These are phyloP conservation scores for Malania oleifera DNA, from an alignment of 164 flowering plant species.

Conservation along the genomic window DNA sequence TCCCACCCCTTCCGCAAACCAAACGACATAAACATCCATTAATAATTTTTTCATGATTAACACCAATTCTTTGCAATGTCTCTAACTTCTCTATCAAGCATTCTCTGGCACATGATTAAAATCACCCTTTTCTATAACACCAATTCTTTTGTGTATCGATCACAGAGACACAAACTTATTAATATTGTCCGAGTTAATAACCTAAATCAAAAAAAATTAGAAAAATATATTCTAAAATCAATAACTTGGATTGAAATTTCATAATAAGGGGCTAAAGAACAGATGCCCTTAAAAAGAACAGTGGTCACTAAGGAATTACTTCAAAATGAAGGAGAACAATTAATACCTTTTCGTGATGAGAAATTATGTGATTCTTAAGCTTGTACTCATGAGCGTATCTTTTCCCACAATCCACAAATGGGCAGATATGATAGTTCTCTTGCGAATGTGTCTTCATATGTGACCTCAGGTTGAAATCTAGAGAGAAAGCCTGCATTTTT, in stretches of 20 bases:
- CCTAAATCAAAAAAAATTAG: too few species aligned
- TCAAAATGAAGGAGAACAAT: background rate
- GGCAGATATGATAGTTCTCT: conserved; percentile 92
- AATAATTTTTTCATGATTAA: too few species aligned
- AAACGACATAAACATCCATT: too few species aligned
- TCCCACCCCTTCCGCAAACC: too few species aligned
- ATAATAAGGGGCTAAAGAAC: background rate
- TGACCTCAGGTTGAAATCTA: conserved; percentile 95
- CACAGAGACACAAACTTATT: too few species aligned
- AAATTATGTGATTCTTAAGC: conserved; percentile 73
- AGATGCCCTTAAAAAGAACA: background rate
- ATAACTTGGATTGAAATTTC: background rate
- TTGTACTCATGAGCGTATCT: conserved; percentile 98
- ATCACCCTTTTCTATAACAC: too few species aligned
- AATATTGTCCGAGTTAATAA: too few species aligned
- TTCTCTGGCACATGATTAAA: too few species aligned
- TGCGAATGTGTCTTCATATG: conserved; percentile 98
- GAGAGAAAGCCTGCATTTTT: conserved; percentile 79
- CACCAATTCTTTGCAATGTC: too few species aligned
- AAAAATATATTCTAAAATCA: background rate
- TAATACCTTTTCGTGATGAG: conserved; percentile 88
- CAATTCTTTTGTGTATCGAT: too few species aligned
- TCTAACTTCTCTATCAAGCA: too few species aligned
- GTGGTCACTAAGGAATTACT: background rate
- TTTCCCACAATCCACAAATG: conserved; percentile 91